Evolutionary conservation across 345 rosid genomes (phyloP), one percentile per base, ranked within the genome.

Genomic region (Syzygium aromaticum): DNA sequence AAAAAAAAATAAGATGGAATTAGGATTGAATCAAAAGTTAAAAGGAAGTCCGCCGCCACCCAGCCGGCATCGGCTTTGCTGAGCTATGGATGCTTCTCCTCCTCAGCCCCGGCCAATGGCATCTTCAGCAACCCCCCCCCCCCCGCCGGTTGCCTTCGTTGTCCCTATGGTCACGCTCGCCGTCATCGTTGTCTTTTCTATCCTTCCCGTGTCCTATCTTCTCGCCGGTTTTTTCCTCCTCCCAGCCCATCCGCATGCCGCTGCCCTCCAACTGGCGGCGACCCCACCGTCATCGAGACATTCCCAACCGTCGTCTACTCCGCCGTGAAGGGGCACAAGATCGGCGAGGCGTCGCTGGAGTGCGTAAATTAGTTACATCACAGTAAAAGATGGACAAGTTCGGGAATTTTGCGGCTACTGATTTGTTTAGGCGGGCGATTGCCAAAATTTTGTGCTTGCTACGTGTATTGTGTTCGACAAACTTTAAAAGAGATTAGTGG

Each of bases 291-390:
- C 77, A 86, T 96, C 51, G 92, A 92, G 86, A 92, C 89, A 15
- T 96, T 96, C n/a, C 98, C 97, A 3, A 88, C 93, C 0, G 91
- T 93, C 40, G 17, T 91, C 19, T 96, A 95, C 91, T 93, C 97
- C 77, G 86, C 83, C 11, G 94, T 96, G 21, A 96, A 93, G 67
- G 91, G 88, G 21, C 84, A 90, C 19, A 93, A 90, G 54, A 59
- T 94, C 28, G 96, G 96, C 30, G 89, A 88, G 51, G 91, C 84
- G 0, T 87, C 91, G 33, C 86, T 94, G 25, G 95, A 94, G 89
- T 94, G 27, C 21, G 5, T 84, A 64, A 64, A 28, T 64, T 30
- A 64, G 12, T 30, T 30, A 30, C 77, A 16, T 30, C 0, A n/a
- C 38, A 15, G 5, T 12, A 63, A 61, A 63, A n/a, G 23, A 56